Percentiles rank a stretch among this genome's conserved stretches.
These are phyloP conservation scores for Rhodotorula sp. DNA, from an alignment of 1,284 basidiomycete species.

Conservation along the genomic window DNA sequence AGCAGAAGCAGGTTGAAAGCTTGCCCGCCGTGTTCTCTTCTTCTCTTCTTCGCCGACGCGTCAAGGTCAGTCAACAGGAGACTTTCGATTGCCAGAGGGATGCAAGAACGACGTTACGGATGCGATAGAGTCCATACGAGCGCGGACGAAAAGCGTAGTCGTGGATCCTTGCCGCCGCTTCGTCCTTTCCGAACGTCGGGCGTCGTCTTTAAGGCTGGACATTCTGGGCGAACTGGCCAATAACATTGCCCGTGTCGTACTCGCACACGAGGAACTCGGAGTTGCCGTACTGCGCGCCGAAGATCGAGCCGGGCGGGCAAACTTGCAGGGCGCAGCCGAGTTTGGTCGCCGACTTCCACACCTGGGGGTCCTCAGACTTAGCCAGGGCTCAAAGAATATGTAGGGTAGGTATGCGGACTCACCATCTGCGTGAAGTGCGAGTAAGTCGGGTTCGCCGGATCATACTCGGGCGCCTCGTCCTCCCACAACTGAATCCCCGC, in stretches of 20 bases:
- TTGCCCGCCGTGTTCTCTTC: too few species aligned
- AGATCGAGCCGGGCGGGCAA: slow-evolving; percentile 25
- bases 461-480: slow-evolving; percentile 29
- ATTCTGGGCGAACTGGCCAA: too few species aligned
- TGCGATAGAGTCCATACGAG: too few species aligned
- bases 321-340: slow-evolving; percentile 24
- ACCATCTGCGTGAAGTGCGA: slow-evolving; percentile 36
- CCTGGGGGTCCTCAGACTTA: neutral
- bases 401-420: neutral
- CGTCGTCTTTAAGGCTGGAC: too few species aligned
- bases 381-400: neutral
- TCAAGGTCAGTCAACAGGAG: too few species aligned
- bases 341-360: slow-evolving; percentile 19
- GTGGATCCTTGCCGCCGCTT: too few species aligned
- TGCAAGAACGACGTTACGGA: too few species aligned
- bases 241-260: slow-evolving; percentile 26
- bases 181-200: neutral
- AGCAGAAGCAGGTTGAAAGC: too few species aligned
- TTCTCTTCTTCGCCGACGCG: too few species aligned
- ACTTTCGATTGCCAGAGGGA: too few species aligned
- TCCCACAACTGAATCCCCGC: slow-evolving; percentile 23
- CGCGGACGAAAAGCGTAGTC: too few species aligned
- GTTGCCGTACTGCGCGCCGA: slow-evolving; percentile 28
- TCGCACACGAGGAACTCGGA: slow-evolving; percentile 28
- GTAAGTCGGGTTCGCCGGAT: slow-evolving; percentile 23